Conservation (phyloP, 148 eudicot species). For the Cornus suecica region DNA sequence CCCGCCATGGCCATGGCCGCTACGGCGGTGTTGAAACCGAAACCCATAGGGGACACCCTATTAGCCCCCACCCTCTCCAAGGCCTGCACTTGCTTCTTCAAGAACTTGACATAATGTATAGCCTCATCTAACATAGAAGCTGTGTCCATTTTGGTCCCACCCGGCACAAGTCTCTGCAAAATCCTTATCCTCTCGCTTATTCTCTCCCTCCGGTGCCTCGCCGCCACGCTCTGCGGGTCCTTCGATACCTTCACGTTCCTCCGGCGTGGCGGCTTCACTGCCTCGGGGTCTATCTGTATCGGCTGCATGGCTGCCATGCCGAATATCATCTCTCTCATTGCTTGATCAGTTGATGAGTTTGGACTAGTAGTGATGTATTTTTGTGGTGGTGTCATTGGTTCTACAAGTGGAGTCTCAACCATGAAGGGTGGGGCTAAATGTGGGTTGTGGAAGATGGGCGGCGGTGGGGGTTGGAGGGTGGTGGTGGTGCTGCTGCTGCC, state of each 20-base stretch:
- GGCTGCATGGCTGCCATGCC: constrained; percentile 49
- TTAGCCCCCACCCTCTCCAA: constrained; percentile 8
- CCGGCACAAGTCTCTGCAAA: constrained; percentile 34
- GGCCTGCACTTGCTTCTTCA: constrained; percentile 22
- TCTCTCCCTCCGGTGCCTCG: constrained; percentile 33
- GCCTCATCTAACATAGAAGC: constrained; percentile 44
- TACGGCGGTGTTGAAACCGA: neutral
- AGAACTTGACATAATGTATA: constrained; percentile 29
- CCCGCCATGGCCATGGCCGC: neutral
- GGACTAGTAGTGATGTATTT: neutral
- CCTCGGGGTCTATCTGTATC: constrained; percentile 30
- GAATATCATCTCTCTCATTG: constrained; percentile 50
- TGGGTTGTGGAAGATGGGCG: constrained; percentile 7
- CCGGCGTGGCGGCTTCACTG: constrained; percentile 39
- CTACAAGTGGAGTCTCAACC: neutral
- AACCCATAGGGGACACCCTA: neutral
- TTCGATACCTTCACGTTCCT: constrained; percentile 41
- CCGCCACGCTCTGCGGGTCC: constrained; percentile 42
- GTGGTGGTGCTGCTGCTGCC: constrained; percentile 12
- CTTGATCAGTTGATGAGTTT: constrained; percentile 21
- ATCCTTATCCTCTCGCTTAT: constrained; percentile 35
- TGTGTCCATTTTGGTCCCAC: constrained; percentile 38
- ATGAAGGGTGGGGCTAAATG: constrained; percentile 3
- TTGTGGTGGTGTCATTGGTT: neutral
- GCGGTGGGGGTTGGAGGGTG: constrained; percentile 1